Conservation (phyloP, 257 asterid genomes). For the Solanum megistacrolobum region DNA sequence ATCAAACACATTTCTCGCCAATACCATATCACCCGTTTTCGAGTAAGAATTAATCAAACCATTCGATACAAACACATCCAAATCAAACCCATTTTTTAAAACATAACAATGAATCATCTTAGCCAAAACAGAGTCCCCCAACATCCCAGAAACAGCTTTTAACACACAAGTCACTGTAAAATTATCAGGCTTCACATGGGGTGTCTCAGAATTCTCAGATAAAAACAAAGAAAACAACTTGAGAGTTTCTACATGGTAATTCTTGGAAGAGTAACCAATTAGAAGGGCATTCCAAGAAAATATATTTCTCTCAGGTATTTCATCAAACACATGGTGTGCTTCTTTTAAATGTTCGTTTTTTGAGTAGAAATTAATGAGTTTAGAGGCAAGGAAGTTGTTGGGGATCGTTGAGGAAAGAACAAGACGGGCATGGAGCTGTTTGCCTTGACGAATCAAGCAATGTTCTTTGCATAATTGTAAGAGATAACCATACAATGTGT, state of each 20-base stretch:
- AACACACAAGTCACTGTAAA: slow-evolving; percentile 60
- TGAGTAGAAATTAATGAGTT: slow-evolving; percentile 54
- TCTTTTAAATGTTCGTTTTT: slow-evolving; percentile 17
- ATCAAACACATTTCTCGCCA: slow-evolving; percentile 49
- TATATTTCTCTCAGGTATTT: slow-evolving; percentile 50
- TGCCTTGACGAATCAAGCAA: slow-evolving; percentile 50
- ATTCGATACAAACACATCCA: slow-evolving; percentile 51
- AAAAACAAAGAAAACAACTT: slow-evolving; percentile 24
- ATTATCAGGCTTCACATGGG: slow-evolving; percentile 41
- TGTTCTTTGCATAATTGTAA: slow-evolving; percentile 57
- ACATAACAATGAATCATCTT: slow-evolving; percentile 53
- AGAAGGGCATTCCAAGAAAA: slow-evolving; percentile 78
- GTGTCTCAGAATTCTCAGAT: slow-evolving; percentile 8
- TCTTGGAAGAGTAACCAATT: slow-evolving; percentile 45
- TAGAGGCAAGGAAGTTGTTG: slow-evolving; percentile 76
- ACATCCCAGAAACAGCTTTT: slow-evolving; percentile 64
- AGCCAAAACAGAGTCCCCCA: slow-evolving; percentile 8
- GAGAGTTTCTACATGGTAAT: slow-evolving; percentile 33
- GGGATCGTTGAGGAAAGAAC: slow-evolving; percentile 34
- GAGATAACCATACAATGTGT: slow-evolving; percentile 42
- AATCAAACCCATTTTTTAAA: slow-evolving; percentile 46
- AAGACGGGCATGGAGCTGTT: slow-evolving; percentile 65
- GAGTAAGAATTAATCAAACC: slow-evolving; percentile 73
- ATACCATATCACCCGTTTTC: slow-evolving; percentile 50
- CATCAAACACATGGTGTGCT: slow-evolving; percentile 76